Conservation (phyloP, 2,329 filamentous ascomycete species). For the Dactylellina drechsleri region DNA sequence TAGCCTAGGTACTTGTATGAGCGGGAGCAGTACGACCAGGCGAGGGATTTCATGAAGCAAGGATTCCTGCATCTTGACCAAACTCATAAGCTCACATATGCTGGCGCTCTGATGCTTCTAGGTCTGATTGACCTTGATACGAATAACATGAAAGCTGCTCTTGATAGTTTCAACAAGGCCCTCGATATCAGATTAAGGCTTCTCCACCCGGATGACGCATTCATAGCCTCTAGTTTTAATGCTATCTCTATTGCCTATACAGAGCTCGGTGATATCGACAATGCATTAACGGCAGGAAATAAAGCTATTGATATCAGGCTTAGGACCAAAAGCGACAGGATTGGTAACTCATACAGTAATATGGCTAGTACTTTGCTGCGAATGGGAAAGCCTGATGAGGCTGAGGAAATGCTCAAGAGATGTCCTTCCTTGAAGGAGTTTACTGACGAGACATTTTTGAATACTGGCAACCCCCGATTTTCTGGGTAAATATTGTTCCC, state of each 20-base stretch:
- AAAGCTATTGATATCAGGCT: slow-evolving; percentile 60
- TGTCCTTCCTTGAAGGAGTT: slow-evolving; percentile 61
- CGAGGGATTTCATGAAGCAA: slow-evolving; percentile 56
- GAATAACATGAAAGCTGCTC: slow-evolving; percentile 56
- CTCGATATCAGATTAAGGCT: slow-evolving; percentile 57
- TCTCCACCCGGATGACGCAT: slow-evolving; percentile 57
- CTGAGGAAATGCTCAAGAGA: slow-evolving; percentile 60
- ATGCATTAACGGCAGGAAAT: slow-evolving; percentile 57
- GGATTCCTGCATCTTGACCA: slow-evolving; percentile 58
- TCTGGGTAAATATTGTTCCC: slow-evolving; percentile 3
- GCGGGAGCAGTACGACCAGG: slow-evolving; percentile 26
- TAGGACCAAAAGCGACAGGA: slow-evolving; percentile 59
- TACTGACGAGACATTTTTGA: slow-evolving; percentile 62
- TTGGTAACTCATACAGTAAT: slow-evolving; percentile 63
- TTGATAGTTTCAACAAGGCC: slow-evolving; percentile 57
- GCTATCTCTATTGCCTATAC: too few relatives aligned
- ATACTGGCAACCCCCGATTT: slow-evolving; percentile 53
- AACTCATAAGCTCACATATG: slow-evolving; percentile 57
- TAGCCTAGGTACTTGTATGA: too few relatives aligned
- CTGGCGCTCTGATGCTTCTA: slow-evolving; percentile 59
- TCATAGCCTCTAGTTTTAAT: slow-evolving; percentile 34
- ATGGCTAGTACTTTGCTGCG: slow-evolving; percentile 61
- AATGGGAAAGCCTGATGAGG: slow-evolving; percentile 60
- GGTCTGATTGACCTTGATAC: slow-evolving; percentile 61
- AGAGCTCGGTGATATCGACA: too few relatives aligned